Evolutionary conservation across 306 rosid genomes (phyloP).

Genomic region (Dalbergia oliveri): DNA sequence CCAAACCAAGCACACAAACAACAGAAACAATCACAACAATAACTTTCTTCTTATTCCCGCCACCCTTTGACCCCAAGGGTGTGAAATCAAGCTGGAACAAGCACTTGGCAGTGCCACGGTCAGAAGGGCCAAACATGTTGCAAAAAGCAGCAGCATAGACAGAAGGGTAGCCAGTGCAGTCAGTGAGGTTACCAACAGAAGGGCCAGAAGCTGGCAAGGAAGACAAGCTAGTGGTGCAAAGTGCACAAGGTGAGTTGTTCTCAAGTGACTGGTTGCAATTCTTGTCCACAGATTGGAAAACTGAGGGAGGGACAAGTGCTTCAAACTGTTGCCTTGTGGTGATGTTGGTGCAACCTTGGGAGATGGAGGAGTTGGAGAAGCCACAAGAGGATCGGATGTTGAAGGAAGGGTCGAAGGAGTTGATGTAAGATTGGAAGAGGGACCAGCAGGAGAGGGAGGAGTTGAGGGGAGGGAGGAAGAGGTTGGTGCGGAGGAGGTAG

Average conservation of each 20-base stretch:
- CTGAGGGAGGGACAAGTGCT: conserved; percentile 24
- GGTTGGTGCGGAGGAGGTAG: conserved; percentile 60
- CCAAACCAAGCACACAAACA: conserved; percentile 47
- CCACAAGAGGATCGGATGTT: conserved; percentile 49
- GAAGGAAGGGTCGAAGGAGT: conserved; percentile 20
- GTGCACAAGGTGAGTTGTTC: conserved; percentile 80
- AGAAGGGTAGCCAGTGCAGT: conserved; percentile 59
- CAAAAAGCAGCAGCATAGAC: conserved; percentile 80
- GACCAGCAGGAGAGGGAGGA: conserved; percentile 41
- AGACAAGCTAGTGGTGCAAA: conserved; percentile 64
- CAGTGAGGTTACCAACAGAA: conserved; percentile 67
- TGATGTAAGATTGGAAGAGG: conserved; percentile 46
- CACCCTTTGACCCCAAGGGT: conserved; percentile 1
- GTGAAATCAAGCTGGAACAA: conserved; percentile 54
- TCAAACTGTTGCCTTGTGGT: conserved; percentile 66
- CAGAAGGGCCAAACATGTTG: conserved; percentile 66
- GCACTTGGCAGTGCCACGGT: conserved; percentile 75
- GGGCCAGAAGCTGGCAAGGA: conserved; percentile 52
- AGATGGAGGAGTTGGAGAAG: conserved; percentile 37
- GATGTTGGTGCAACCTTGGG: conserved; percentile 76
- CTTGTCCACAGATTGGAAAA: not conserved
- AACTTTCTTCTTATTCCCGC: conserved; percentile 13
- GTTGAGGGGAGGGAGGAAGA: conserved; percentile 56
- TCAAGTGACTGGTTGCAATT: conserved; percentile 69
- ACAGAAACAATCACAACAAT: conserved; percentile 54